phyloP scores from a whole-genome alignment of 306 rosid species.

The Lathyrus oleraceus region DNA sequence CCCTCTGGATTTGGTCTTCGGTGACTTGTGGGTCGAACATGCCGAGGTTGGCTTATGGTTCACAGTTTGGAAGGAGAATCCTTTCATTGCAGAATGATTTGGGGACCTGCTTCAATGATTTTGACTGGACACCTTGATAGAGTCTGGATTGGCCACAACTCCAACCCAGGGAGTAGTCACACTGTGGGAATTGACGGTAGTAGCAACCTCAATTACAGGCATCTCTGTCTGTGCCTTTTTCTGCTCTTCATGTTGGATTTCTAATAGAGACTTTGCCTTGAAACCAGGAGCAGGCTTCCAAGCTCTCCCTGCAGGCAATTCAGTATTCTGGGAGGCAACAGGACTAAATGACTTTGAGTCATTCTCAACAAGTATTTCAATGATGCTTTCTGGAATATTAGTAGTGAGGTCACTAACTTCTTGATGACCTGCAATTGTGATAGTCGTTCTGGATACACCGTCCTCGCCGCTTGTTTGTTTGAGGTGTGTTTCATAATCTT shows the following conservation, averaged over 20 bases:
- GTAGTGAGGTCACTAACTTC: constrained; percentile 39
- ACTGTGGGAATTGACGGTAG: constrained; percentile 50
- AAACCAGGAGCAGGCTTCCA: constrained; percentile 90
- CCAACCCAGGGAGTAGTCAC: constrained; percentile 82
- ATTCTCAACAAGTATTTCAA: too few relatives aligned
- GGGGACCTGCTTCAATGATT: too few relatives aligned
- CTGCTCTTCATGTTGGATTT: constrained; percentile 95
- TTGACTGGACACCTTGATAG: constrained; percentile 50
- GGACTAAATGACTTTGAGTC: too few relatives aligned
- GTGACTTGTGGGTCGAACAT: too few relatives aligned
- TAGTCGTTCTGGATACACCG: constrained; percentile 32
- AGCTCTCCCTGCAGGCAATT: too few relatives aligned
- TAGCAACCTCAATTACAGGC: constrained; percentile 53
- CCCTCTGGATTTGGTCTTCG: too few relatives aligned
- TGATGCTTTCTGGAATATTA: too few relatives aligned
- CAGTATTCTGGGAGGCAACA: too few relatives aligned
- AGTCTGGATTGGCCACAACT: constrained; percentile 60
- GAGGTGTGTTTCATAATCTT: constrained; percentile 35
- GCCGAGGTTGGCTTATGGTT: too few relatives aligned
- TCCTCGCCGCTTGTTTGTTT: constrained; percentile 36
- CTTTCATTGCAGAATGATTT: too few relatives aligned
- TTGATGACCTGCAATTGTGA: constrained; percentile 36
- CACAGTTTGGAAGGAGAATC: too few relatives aligned
- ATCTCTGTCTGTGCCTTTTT: constrained; percentile 58
- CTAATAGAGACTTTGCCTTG: constrained; percentile 79